phyloP scores from a whole-genome alignment of 2,329 filamentous ascomycete genomes.

The Thelonectria olida region DNA sequence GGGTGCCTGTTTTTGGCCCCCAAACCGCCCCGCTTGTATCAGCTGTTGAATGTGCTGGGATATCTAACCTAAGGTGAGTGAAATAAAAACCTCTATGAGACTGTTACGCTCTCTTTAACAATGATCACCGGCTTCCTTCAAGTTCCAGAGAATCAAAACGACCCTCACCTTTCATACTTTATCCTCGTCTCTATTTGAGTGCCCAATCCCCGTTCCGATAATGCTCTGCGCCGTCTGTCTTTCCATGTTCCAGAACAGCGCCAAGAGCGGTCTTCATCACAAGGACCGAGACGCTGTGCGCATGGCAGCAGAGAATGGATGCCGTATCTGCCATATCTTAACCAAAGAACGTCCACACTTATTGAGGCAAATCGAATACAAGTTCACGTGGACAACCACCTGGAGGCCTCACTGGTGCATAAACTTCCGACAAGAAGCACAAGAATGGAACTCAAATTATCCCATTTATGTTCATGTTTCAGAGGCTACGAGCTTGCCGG shows the following conservation, averaged over 20 bases:
- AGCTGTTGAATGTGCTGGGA: not conserved
- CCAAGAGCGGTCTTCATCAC: not conserved
- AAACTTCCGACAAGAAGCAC: not conserved
- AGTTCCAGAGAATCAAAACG: too few species aligned
- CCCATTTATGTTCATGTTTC: not conserved
- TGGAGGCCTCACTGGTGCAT: not conserved
- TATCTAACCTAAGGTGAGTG: not conserved
- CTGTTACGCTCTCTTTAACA: not conserved
- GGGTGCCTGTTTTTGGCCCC: not conserved
- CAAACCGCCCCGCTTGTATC: not conserved
- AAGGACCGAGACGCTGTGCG: not conserved
- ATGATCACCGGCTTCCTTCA: not conserved
- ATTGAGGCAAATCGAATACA: not conserved
- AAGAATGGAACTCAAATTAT: too few species aligned
- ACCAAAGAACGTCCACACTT: too few species aligned
- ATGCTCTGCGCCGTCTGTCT: conserved; percentile 14
- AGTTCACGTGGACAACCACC: not conserved
- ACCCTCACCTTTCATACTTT: too few species aligned
- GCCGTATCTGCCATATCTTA: not conserved
- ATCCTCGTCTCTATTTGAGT: not conserved
- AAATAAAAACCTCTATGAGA: not conserved
- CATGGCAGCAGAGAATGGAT: conserved; percentile 3
- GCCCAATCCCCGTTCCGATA: not conserved
- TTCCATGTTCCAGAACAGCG: conserved; percentile 6
- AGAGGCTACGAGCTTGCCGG: not conserved